Evolutionary conservation across 2,329 filamentous ascomycete species (phyloP), one percentile per base, ranked within the genome.

Genomic region (Mycosphaerella arachidis): DNA sequence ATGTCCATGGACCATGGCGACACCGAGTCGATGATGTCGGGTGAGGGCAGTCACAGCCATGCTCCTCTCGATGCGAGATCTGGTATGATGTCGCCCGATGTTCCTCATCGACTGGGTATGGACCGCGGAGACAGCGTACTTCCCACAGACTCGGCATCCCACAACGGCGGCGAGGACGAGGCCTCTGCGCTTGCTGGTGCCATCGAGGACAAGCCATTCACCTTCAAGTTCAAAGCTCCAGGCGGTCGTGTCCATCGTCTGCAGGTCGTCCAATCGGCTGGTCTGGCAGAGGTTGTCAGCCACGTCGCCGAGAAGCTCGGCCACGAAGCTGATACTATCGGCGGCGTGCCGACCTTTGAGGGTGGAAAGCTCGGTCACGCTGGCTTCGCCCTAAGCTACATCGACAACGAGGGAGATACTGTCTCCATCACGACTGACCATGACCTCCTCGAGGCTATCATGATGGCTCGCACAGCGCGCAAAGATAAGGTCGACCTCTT

Each of bases 221-320:
- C 93, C 2, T 99, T 99, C 86, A 99, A 99, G 76, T 99, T 99
- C 84, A 97, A 97, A 81, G 92, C 94, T 1, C 94, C 94, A 1
- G 92, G 91, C 68, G 94, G 93, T 50, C 90, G 94, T 55, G 92
- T 97, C 18, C 94, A 99, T 76, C 87, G 94, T 57, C 79, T 99
- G 54, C 94, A 97, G 71, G 87, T 97, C 30, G 81, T 86, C 56
- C 88, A 92, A 10, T 85, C 89, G 24, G 85, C 91, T 57, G 94
- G 94, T 46, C 86, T 99, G 63, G 85, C 84, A 20, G 86, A 91
- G 46, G 86, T 99, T 60, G 86, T 97, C 30, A 75, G 82, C 29
- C 86, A 84, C 60, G 91, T 99, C 6, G 86, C 86, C 6, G 82
- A 86, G 58, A 99, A 99, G 79, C 85, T 99, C 13, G 93, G 93